These are phyloP conservation scores for Fusarium subtropicale DNA, from an alignment of 2,329 filamentous ascomycete genomes.

Conservation along the genomic window DNA sequence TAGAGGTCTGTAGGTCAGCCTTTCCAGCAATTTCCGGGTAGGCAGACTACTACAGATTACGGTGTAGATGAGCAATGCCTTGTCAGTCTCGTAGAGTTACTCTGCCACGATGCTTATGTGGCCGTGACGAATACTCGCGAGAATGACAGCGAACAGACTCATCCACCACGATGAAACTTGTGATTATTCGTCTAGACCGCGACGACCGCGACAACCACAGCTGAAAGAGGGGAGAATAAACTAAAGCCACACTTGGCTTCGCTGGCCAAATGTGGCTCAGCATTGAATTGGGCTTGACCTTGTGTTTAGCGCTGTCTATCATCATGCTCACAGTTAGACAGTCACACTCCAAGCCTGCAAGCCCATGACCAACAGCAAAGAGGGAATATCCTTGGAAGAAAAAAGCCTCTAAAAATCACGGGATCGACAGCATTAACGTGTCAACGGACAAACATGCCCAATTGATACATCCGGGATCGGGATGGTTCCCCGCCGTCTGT, in stretches of 20 bases:
- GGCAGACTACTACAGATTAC: not conserved
- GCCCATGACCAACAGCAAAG: not conserved
- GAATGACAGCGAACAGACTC: slow-evolving; percentile 10
- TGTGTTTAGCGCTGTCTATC: slow-evolving; percentile 5
- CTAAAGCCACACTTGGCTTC: slow-evolving; percentile 17
- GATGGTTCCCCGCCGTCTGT: not conserved
- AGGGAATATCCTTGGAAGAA: slow-evolving; percentile 31
- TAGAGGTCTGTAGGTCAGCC: not conserved
- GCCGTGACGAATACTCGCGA: slow-evolving; percentile 6
- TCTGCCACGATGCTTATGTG: slow-evolving; percentile 35
- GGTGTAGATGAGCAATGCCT: not conserved
- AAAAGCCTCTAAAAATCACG: slow-evolving; percentile 6
- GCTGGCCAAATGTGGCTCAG: slow-evolving; percentile 27
- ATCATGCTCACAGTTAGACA: not conserved
- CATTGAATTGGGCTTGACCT: slow-evolving; percentile 9
- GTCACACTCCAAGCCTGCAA: not conserved
- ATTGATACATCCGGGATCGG: slow-evolving; percentile 13
- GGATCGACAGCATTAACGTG: slow-evolving; percentile 28
- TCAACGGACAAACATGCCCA: slow-evolving; percentile 8
- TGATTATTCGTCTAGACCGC: slow-evolving; percentile 17
- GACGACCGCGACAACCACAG: slow-evolving; percentile 35
- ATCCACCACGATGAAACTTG: not conserved
- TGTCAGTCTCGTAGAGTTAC: not conserved
- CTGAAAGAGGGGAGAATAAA: slow-evolving; percentile 29
- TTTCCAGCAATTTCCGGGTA: not conserved